phyloP scores from a whole-genome alignment of 257 asterid species.

The Penstemon newberryi region DNA sequence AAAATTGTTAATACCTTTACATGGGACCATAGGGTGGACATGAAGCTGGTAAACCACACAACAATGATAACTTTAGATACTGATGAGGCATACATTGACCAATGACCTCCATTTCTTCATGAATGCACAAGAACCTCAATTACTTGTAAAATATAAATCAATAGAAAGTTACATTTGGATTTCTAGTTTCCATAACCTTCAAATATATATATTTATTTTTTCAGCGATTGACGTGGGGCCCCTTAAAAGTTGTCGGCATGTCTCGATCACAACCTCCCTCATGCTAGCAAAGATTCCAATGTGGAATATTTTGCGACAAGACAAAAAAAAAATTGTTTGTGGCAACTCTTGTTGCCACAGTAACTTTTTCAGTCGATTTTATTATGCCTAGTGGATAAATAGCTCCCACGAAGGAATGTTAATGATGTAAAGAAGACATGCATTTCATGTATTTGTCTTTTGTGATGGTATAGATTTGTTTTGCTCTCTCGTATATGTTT shows the following conservation, averaged over 20 bases:
- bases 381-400: slow-evolving; percentile 45
- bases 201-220: no score
- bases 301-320: slow-evolving; percentile 26
- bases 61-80: slow-evolving; percentile 39
- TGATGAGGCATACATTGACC: slow-evolving; percentile 18
- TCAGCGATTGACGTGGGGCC: slow-evolving; percentile 39
- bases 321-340: slow-evolving; percentile 40
- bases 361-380: slow-evolving; percentile 45
- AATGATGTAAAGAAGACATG: slow-evolving; percentile 30
- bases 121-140: no score
- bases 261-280: slow-evolving; percentile 10
- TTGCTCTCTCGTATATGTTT: slow-evolving; percentile 24
- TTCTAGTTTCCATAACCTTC: no score
- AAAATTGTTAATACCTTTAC: slow-evolving; percentile 29
- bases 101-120: not conserved
- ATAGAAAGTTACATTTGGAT: no score
- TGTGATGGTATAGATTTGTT: slow-evolving; percentile 42
- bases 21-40: slow-evolving; percentile 34
- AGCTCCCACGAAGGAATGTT: slow-evolving; percentile 38
- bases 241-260: slow-evolving; percentile 26
- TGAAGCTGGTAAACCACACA: slow-evolving; percentile 23
- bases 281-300: not conserved
- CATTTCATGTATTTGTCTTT: slow-evolving; percentile 38
- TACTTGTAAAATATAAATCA: no score
- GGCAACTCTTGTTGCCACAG: slow-evolving; percentile 37